Conservation (phyloP, 176 grass and related monocot genomes). For the barley (Hordeum vulgare) region MorexV3_pseudomolecules_assembly NC_058523.1:230961247-230961746, state of each 20-base stretch:
- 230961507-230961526: not conserved
- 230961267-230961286: conserved; percentile 9
- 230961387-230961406: conserved; percentile 15
- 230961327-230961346: not conserved
- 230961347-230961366: not conserved
- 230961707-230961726: not conserved
- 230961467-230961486: not conserved
- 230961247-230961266: too few relatives aligned
- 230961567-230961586: not conserved
- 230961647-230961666: conserved; percentile 88
- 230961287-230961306: conserved; percentile 10
- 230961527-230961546: not conserved
- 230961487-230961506: not conserved
- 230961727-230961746: not conserved
- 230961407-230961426: not conserved
- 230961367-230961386: not conserved
- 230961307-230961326: not conserved
- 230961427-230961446: not conserved
- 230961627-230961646: conserved; percentile 75
- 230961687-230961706: not conserved
- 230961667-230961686: conserved; percentile 39
- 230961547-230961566: not conserved
- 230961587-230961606: conserved; percentile 48
- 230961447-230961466: not conserved
- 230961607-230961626: conserved; percentile 67